These are phyloP conservation scores for Pseudoneurospora amorphoporcata DNA, from an alignment of 495 filamentous ascomycete genomes.

Conservation along the genomic window DNA sequence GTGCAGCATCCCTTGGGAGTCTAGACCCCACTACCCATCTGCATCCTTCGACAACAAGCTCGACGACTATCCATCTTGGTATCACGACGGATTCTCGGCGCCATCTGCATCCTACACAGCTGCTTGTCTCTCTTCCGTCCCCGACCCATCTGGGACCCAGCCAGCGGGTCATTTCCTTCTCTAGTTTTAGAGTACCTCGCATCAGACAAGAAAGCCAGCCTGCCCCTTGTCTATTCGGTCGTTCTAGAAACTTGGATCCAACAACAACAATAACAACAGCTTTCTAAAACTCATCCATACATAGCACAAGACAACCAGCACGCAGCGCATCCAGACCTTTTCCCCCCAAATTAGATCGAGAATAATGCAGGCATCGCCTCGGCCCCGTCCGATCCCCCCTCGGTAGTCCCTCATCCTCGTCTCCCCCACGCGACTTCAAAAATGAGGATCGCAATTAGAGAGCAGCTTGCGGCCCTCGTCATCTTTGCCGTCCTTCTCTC, in stretches of 20 bases:
- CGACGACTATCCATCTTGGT: not conserved
- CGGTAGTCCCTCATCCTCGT: not conserved
- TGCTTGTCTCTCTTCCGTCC: not conserved
- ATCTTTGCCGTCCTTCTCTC: conserved; percentile 57
- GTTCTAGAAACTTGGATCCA: not conserved
- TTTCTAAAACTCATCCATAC: no score
- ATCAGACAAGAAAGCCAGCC: not conserved
- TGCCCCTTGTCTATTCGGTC: not conserved
- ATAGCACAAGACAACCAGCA: not conserved
- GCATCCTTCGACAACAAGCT: not conserved
- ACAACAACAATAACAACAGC: not conserved
- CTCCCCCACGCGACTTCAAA: conserved; percentile 11
- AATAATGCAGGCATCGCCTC: not conserved
- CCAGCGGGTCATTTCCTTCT: not conserved
- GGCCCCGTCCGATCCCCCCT: not conserved
- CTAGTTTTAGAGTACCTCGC: not conserved
- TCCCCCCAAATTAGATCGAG: not conserved
- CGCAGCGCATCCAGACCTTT: not conserved
- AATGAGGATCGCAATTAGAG: conserved; percentile 76
- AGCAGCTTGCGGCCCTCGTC: conserved; percentile 70
- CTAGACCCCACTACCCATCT: not conserved
- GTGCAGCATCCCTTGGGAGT: not conserved
- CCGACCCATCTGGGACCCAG: not conserved
- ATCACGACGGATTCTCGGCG: not conserved
- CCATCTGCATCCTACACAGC: not conserved